phyloP scores from a whole-genome alignment of 345 rosid genomes.

The Salix caprea region DNA sequence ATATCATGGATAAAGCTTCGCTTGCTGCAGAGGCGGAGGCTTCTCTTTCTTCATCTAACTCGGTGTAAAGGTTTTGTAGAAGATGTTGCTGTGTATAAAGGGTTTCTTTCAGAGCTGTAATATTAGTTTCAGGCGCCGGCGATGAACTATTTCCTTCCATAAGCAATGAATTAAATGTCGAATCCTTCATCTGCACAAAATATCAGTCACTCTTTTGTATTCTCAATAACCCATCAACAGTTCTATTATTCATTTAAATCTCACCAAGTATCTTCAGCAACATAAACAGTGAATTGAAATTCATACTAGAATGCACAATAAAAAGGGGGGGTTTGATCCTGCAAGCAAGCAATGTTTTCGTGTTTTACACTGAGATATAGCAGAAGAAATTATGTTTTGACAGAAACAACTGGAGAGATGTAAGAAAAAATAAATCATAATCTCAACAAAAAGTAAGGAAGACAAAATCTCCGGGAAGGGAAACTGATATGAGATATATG shows the following conservation, averaged over 20 bases:
- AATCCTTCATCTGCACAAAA: neutral
- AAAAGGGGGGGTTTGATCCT: neutral
- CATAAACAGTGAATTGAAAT: neutral
- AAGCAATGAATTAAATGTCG: neutral
- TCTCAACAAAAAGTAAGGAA: neutral
- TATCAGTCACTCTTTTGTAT: neutral
- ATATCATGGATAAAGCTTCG: conserved; percentile 84
- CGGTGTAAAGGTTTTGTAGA: conserved; percentile 58
- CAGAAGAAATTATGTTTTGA: neutral
- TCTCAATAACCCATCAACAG: neutral
- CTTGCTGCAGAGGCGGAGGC: conserved; percentile 67
- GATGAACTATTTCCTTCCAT: conserved; percentile 42
- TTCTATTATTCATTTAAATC: too few relatives aligned
- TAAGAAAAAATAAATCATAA: neutral
- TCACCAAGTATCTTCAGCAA: neutral
- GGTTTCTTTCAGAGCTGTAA: conserved; percentile 45
- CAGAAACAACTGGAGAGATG: neutral
- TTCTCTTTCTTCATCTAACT: conserved; percentile 83
- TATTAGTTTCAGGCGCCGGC: conserved; percentile 37
- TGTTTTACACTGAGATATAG: neutral
- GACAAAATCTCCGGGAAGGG: neutral
- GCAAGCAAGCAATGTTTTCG: neutral
- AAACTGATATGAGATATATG: neutral
- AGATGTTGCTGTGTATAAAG: conserved; percentile 73
- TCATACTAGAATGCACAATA: neutral